Evolutionary conservation across 352 stramenopile genomes (phyloP).

Genomic region (Elongisporangium anandrum): DNA sequence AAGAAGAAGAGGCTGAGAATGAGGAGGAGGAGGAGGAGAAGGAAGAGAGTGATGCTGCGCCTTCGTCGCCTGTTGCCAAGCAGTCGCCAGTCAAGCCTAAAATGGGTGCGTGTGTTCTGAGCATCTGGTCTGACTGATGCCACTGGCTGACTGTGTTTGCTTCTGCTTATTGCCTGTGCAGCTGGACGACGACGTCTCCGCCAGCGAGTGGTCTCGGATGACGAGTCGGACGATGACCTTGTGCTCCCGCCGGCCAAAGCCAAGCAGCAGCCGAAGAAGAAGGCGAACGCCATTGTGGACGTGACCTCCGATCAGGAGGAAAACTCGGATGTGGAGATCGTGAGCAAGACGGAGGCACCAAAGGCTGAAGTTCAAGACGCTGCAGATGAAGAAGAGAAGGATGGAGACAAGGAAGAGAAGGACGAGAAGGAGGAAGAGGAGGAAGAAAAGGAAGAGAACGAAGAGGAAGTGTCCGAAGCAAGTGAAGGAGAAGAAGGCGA

Average conservation of each 20-base stretch:
- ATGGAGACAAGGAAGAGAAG: conserved; percentile 3
- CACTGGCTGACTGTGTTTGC: conserved; percentile 1
- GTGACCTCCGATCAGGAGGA: conserved; percentile 1
- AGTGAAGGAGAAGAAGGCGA: conserved; percentile 5
- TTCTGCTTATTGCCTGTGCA: conserved; percentile 8
- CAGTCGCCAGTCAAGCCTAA: conserved; percentile 16
- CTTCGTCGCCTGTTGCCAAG: not conserved
- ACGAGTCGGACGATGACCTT: conserved; percentile 41
- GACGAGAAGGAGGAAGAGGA: conserved; percentile 3
- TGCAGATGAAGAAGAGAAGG: not conserved
- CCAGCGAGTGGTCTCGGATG: conserved; percentile 53
- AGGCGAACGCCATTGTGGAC: conserved; percentile 7
- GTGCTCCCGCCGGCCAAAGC: conserved; percentile 17
- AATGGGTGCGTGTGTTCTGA: conserved; percentile 25
- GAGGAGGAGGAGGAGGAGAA: conserved; percentile 12
- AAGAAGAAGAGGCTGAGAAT: conserved; percentile 15
- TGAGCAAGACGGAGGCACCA: conserved; percentile 2
- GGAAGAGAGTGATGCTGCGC: conserved; percentile 7
- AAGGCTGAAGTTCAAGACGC: conserved; percentile 3
- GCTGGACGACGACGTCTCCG: conserved; percentile 55
- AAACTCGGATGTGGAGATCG: conserved; percentile 2
- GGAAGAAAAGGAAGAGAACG: not conserved
- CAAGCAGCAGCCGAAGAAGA: conserved; percentile 9
- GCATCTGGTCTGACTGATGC: not conserved
- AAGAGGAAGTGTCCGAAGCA: not conserved